Percentiles rank a stretch among this genome's conserved stretches.
Conservation (phyloP, 2,329 filamentous ascomycete genomes). For the Diplodia intermedia region DNA sequence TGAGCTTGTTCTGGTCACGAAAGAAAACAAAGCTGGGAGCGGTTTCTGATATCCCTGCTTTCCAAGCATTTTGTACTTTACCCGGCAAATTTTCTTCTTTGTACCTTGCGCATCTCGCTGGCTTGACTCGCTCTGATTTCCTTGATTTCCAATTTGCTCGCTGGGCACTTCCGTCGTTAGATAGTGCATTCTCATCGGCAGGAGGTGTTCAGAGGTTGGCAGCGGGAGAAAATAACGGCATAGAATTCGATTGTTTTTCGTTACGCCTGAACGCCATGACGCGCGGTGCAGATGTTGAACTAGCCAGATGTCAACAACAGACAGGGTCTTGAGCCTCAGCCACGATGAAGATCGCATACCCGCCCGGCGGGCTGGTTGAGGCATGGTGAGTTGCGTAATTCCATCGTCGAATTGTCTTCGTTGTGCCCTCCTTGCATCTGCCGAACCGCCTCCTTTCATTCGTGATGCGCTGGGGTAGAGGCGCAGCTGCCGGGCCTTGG, state of each 20-base stretch:
- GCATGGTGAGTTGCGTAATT: background rate
- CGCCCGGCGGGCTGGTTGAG: background rate
- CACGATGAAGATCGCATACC: background rate
- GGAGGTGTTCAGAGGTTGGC: slow-evolving; percentile 38
- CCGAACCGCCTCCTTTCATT: background rate
- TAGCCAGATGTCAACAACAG: background rate
- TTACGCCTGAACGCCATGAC: background rate
- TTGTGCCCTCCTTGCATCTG: background rate
- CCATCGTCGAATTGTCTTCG: background rate
- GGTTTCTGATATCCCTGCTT: slow-evolving; percentile 34
- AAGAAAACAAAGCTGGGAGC: slow-evolving; percentile 42
- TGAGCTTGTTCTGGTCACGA: slow-evolving; percentile 53
- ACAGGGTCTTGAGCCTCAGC: slow-evolving; percentile 2
- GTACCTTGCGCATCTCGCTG: slow-evolving; percentile 30
- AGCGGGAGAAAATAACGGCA: slow-evolving; percentile 46
- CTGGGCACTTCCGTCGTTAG: slow-evolving; percentile 42
- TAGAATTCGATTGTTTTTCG: slow-evolving; percentile 45
- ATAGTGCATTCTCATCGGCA: slow-evolving; percentile 23
- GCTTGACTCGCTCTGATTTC: slow-evolving; percentile 32
- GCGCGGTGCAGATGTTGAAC: background rate
- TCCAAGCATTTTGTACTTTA: slow-evolving; percentile 52
- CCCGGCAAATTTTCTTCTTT: slow-evolving; percentile 44
- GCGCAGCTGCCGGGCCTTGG: too few species aligned
- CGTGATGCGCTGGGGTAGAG: background rate
- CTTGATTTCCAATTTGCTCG: slow-evolving; percentile 35